Conservation (phyloP, 345 rosid species). For the Eutrema yunnanense region DNA sequence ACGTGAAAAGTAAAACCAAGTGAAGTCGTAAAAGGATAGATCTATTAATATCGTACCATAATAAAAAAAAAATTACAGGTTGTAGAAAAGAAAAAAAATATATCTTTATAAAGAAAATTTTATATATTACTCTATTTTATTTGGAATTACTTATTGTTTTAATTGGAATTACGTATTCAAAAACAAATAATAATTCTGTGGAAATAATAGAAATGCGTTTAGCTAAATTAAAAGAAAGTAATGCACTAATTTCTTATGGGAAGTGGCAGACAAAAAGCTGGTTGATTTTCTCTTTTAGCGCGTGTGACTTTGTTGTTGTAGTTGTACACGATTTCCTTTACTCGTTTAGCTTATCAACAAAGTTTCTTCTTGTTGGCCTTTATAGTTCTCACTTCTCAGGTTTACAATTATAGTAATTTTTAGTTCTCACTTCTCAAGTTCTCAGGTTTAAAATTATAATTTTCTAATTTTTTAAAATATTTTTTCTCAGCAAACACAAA, state of each 20-base stretch:
- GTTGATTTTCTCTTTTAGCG: not conserved
- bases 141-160: not conserved
- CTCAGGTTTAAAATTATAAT: not conserved
- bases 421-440: not conserved
- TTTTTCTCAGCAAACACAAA: no score
- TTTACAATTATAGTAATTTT: no score
- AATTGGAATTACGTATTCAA: not conserved
- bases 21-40: not conserved
- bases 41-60: not conserved
- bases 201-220: not conserved
- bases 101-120: not conserved
- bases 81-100: not conserved
- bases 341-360: not conserved
- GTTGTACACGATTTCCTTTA: not conserved
- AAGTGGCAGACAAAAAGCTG: constrained; percentile 23
- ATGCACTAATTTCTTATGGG: not conserved
- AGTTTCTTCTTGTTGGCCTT: not conserved
- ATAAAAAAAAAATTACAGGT: not conserved
- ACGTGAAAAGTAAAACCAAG: constrained; percentile 3
- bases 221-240: not conserved
- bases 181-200: not conserved
- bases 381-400: not conserved
- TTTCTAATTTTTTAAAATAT: no score
- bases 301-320: not conserved
- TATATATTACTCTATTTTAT: not conserved